Conservation (phyloP, 345 rosid genomes). For the Gossypium raimondii region DNA sequence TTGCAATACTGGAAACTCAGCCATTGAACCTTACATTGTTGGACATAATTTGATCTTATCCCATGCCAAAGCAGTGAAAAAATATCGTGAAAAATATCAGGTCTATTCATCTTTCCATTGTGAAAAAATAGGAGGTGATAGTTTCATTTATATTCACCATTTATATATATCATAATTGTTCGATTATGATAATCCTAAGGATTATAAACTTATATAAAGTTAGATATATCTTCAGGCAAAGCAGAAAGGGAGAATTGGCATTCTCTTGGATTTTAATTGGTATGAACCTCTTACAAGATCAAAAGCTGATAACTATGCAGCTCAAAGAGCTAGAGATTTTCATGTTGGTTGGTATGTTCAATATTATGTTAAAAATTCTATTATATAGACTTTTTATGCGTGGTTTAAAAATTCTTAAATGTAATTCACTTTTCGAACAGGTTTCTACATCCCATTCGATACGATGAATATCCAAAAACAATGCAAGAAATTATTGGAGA, state of each 20-base stretch:
- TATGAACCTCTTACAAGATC: constrained; percentile 56
- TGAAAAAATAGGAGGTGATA: no score
- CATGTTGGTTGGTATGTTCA: constrained; percentile 58
- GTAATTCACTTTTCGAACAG: constrained; percentile 14
- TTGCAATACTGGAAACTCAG: constrained; percentile 42
- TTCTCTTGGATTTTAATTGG: constrained; percentile 58
- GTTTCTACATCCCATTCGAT: constrained; percentile 60
- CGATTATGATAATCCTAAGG: neutral
- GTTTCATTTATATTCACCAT: neutral
- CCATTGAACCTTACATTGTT: constrained; percentile 44
- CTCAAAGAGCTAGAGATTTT: constrained; percentile 70
- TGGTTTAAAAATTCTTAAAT: neutral
- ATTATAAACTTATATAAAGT: neutral
- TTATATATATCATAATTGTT: neutral
- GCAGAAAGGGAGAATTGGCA: constrained; percentile 62
- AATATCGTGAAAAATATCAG: constrained; percentile 51
- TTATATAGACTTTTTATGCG: neutral
- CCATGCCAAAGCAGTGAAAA: constrained; percentile 52
- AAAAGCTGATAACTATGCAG: constrained; percentile 50
- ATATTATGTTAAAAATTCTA: neutral
- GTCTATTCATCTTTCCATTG: constrained; percentile 13
- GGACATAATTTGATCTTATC: constrained; percentile 48
- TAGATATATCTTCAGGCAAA: constrained; percentile 26
- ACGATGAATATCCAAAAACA: constrained; percentile 63
- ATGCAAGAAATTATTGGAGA: constrained; percentile 45